Conservation (phyloP, 345 rosid species). For the Eucalyptus shirleyi region DNA sequence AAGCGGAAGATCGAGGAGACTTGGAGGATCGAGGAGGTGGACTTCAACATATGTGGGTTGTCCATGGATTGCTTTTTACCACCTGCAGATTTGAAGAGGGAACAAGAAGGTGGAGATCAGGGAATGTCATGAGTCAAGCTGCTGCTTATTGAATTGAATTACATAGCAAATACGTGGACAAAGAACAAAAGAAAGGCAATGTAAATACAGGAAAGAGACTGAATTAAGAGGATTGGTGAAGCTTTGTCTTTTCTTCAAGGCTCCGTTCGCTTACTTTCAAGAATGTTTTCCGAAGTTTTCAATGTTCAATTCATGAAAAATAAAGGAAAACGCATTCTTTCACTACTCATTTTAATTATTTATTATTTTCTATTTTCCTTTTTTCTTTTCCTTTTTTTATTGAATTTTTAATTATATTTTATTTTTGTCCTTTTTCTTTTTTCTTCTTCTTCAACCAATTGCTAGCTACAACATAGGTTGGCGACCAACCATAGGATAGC, state of each 20-base stretch:
- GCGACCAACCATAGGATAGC: accelerated
- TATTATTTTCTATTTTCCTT: not conserved
- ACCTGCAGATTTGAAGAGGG: conserved; percentile 68
- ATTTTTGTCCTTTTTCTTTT: too few relatives aligned
- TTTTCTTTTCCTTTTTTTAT: too few relatives aligned
- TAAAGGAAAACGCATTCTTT: too few relatives aligned
- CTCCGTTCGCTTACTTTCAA: not conserved
- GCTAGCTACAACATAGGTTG: too few relatives aligned
- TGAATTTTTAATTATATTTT: too few relatives aligned
- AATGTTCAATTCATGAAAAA: not conserved
- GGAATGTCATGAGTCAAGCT: not conserved
- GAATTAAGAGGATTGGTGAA: not conserved
- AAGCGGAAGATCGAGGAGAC: conserved; percentile 74
- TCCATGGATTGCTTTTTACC: conserved; percentile 71
- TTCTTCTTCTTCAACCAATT: too few relatives aligned
- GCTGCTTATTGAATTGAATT: not conserved
- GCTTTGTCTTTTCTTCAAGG: not conserved
- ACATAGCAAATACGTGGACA: not conserved
- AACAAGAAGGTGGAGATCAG: conserved; percentile 15
- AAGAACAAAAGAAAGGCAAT: not conserved
- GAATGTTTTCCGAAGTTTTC: too few relatives aligned
- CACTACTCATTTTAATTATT: not conserved
- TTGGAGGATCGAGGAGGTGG: conserved; percentile 92
- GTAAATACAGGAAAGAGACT: not conserved
- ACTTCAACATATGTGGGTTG: conserved; percentile 73